phyloP scores from a whole-genome alignment of 257 asterid species.

The Solanum sitiens region DNA sequence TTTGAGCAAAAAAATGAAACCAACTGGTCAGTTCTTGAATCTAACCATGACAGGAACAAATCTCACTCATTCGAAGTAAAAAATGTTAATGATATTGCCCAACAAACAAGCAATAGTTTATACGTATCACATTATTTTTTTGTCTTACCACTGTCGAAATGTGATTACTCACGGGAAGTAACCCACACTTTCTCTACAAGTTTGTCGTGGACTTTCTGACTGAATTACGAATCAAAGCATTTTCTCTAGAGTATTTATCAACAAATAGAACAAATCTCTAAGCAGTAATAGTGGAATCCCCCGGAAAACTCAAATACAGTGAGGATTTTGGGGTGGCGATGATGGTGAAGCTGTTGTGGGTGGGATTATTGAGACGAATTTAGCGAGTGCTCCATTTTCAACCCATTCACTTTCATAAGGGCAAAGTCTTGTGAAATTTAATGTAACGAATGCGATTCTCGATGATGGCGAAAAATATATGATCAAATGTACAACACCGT shows the following conservation, averaged over 20 bases:
- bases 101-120: too few relatives aligned
- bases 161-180: slow-evolving; percentile 68
- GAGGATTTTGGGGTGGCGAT: slow-evolving; percentile 40
- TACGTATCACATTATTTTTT: too few relatives aligned
- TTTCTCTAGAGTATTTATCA: slow-evolving; percentile 76
- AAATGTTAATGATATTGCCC: too few relatives aligned
- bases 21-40: too few relatives aligned
- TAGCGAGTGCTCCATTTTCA: slow-evolving; percentile 86
- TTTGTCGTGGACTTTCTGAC: slow-evolving; percentile 54
- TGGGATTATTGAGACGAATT: slow-evolving; percentile 58
- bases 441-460: slow-evolving; percentile 42
- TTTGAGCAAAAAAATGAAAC: too few relatives aligned
- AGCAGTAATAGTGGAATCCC: slow-evolving; percentile 43
- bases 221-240: slow-evolving; percentile 69
- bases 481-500: slow-evolving; percentile 60
- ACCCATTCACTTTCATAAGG: slow-evolving; percentile 91
- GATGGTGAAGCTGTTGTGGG: slow-evolving; percentile 63
- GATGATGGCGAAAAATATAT: slow-evolving; percentile 28
- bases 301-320: slow-evolving; percentile 48
- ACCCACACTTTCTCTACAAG: slow-evolving; percentile 72
- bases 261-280: slow-evolving; percentile 47
- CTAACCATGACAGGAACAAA: too few relatives aligned
- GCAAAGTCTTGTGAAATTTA: slow-evolving; percentile 65
- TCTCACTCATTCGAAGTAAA: too few relatives aligned
- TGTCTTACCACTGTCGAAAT: too few relatives aligned